A percentile compares a stretch with the other conserved stretches of the same genome.
These are phyloP conservation scores for Murraya koenigii DNA, from an alignment of 345 rosid species.

Conservation along the genomic window DNA sequence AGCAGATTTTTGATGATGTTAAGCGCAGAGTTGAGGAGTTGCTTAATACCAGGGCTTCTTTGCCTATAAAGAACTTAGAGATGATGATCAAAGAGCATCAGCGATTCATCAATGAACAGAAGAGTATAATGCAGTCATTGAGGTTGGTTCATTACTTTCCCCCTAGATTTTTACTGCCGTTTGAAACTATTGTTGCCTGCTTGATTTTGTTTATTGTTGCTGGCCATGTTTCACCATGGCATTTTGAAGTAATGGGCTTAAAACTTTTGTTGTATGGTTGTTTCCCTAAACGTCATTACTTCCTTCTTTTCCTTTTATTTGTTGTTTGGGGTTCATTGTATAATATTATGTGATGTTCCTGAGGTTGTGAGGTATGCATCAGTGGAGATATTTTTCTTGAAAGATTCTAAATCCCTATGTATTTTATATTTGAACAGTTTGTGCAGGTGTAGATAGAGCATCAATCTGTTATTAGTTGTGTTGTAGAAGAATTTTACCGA, in stretches of 20 bases:
- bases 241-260: not conserved
- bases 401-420: not conserved
- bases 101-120: constrained; percentile 65
- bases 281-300: not conserved
- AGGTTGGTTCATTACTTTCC: constrained; percentile 52
- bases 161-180: not conserved
- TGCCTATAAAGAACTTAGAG: constrained; percentile 56
- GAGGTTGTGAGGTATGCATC: not conserved
- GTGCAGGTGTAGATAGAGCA: not conserved
- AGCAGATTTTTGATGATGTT: constrained; percentile 74
- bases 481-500: not conserved
- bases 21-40: constrained; percentile 74
- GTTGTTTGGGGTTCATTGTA: not conserved
- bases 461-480: not conserved
- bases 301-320: not conserved
- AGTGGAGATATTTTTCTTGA: not conserved
- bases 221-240: not conserved
- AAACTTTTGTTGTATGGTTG: not conserved
- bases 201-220: not conserved
- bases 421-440: not conserved
- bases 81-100: constrained; percentile 61
- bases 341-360: not conserved
- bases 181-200: not conserved
- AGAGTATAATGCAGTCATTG: constrained; percentile 90
- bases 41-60: constrained; percentile 51